Percentiles rank a stretch among this genome's conserved stretches.
phyloP scores from a whole-genome alignment of 31 red algal genomes.

The Asparagopsis taxiformis region DNA sequence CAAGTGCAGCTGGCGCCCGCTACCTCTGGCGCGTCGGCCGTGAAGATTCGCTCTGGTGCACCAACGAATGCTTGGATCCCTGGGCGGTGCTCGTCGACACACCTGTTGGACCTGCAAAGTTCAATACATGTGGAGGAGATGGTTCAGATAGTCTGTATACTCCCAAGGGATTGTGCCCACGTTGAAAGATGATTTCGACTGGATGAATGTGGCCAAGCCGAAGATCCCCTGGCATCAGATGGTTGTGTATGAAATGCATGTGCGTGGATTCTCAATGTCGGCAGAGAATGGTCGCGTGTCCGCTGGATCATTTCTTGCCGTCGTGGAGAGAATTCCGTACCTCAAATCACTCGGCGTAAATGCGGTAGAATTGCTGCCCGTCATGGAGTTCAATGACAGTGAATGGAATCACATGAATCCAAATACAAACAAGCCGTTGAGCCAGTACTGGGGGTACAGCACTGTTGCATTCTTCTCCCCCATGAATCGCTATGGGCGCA shows the following conservation, averaged over 20 bases:
- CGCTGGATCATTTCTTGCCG: conserved; percentile 60
- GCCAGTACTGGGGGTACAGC: conserved; percentile 97
- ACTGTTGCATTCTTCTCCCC: conserved; percentile 85
- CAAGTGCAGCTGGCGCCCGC: conserved; percentile 26
- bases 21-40: conserved; percentile 82
- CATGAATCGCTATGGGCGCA: conserved; percentile 66
- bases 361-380: conserved; percentile 90
- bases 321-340: conserved; percentile 86
- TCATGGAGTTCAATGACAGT: conserved; percentile 92
- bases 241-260: conserved; percentile 97
- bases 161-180: too few relatives aligned
- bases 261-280: conserved; percentile 81
- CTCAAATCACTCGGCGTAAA: conserved; percentile 86
- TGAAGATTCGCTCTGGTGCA: conserved; percentile 45
- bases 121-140: too few relatives aligned
- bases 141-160: too few relatives aligned
- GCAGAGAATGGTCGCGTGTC: neutral
- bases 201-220: conserved; percentile 73
- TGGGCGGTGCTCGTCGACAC: conserved; percentile 61
- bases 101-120: conserved; percentile 24
- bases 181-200: too few relatives aligned
- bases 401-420: conserved; percentile 61
- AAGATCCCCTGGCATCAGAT: conserved; percentile 60
- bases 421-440: conserved; percentile 33
- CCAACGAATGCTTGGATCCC: conserved; percentile 76